Evolutionary conservation across 2,329 filamentous ascomycete species (phyloP), one percentile per base, ranked within the genome.

Genomic region (Trichoderma sp.): DNA sequence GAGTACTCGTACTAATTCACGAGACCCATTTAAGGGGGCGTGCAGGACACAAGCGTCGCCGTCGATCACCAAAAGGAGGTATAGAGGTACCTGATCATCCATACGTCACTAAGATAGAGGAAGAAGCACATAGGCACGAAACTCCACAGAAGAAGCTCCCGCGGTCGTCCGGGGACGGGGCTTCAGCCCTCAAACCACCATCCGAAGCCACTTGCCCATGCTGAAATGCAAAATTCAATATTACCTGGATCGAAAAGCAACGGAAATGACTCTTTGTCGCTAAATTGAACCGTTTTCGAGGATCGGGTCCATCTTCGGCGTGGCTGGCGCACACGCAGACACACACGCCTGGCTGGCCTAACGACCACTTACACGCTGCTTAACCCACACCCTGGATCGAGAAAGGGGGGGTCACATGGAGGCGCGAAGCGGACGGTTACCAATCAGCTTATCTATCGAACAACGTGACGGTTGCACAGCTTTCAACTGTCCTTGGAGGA

Each of bases 401-500:
- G 50, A 19, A 34, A 56, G 28, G 59, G 50, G 59, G 59, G 59
- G 59, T 63, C 59, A 63, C 59, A 63, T 63, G 59, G 59, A 45
- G 48, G 50, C 48, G 50, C 19, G 48, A 39, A 48, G 39, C 30
- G 41, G 10, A 43, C n/a, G 41, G 41, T 34, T 63, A 24, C 63
- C 63, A 65, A 62, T 67, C 65, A 65, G 50, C 47, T 59, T 65
- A 55, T 47, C 47, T 47, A 24, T 34, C 41, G 48, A 59, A 50
- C 56, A 65, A 61, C 50, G 63, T 65, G 63, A 65, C 60, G 57
- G 57, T 61, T 48, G 34, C 63, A 43, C 63, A 48, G 34, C 55
- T 7, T 60, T 48, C 44, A 34, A 34, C 17, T 17, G 50, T 48
- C 28, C 45, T 34, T 30, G 48, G 6, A 44, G 43, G 58, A 24